Conservation (phyloP, 2,329 filamentous ascomycete species). For the Neodidymelliopsis sp. region DNA sequence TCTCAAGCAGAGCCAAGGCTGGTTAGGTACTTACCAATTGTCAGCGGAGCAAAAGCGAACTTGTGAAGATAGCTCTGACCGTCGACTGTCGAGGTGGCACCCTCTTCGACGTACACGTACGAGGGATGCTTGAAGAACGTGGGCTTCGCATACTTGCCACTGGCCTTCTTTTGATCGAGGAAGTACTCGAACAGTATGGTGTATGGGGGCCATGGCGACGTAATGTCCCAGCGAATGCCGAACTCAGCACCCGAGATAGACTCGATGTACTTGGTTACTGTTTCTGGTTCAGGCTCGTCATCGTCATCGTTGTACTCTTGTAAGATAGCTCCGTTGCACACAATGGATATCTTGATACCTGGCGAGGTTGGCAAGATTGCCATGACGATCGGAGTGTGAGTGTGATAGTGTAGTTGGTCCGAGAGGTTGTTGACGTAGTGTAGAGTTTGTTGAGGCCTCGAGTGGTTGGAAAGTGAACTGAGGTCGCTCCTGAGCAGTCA, state of each 20-base stretch:
- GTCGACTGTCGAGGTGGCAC: neutral
- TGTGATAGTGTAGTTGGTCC: neutral
- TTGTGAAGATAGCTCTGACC: constrained; percentile 12
- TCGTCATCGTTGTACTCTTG: constrained; percentile 40
- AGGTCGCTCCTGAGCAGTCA: neutral
- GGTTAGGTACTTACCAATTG: constrained; percentile 15
- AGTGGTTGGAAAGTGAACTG: constrained; percentile 2
- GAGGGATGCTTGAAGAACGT: neutral
- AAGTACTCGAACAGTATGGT: constrained; percentile 15
- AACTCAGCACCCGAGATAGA: constrained; percentile 36
- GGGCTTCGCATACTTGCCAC: neutral
- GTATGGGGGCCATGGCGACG: constrained; percentile 2
- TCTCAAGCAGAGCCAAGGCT: neutral
- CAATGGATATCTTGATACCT: constrained; percentile 26
- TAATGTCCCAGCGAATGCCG: constrained; percentile 7
- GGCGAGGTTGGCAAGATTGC: constrained; percentile 23
- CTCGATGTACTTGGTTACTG: constrained; percentile 43
- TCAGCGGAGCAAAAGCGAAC: constrained; percentile 33
- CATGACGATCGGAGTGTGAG: constrained; percentile 18
- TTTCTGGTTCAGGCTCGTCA: neutral
- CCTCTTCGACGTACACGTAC: neutral
- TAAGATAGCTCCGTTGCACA: constrained; percentile 24
- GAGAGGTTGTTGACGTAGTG: neutral
- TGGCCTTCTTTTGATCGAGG: constrained; percentile 25
- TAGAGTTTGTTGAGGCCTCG: neutral